Evolutionary conservation across 192 early-diverging fungal genomes (phyloP).

Genomic region (Gamsiella multidivaricata): DNA sequence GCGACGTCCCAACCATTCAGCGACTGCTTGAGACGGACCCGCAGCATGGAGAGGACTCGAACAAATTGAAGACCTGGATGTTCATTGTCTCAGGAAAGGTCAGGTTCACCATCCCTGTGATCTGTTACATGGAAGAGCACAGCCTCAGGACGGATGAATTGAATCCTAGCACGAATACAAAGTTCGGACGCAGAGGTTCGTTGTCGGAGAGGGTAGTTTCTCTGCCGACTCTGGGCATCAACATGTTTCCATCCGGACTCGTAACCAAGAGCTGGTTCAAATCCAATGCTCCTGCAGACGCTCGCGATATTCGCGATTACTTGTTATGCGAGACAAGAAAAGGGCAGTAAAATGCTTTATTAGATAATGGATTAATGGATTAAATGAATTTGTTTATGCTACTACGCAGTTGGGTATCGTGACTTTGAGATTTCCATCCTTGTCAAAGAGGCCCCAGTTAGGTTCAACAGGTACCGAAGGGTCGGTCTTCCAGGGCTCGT

Average conservation of each 20-base stretch:
- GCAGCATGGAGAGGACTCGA: neutral
- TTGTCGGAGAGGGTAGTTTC: slow-evolving; percentile 8
- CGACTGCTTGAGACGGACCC: neutral
- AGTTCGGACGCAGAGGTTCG: too few relatives aligned
- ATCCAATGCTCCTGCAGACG: neutral
- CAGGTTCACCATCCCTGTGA: slow-evolving; percentile 24
- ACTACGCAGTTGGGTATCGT: slow-evolving; percentile 46
- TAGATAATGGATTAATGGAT: too few relatives aligned
- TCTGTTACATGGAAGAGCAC: neutral
- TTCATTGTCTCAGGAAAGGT: slow-evolving; percentile 11
- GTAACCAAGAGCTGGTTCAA: slow-evolving; percentile 23
- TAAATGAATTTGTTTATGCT: slow-evolving; percentile 10
- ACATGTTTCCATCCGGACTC: neutral
- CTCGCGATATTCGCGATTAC: neutral
- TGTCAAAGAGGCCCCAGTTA: slow-evolving; percentile 55
- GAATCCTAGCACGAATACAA: neutral
- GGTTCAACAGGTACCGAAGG: slow-evolving; percentile 36
- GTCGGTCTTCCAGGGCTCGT: slow-evolving; percentile 57
- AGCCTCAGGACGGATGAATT: neutral
- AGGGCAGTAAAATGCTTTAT: too few relatives aligned
- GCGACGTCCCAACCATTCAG: neutral
- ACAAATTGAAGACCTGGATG: slow-evolving; percentile 14
- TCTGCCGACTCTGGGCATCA: slow-evolving; percentile 19
- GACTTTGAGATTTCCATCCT: slow-evolving; percentile 47
- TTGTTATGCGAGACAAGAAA: neutral